Evolutionary conservation across 345 rosid species (phyloP).

Genomic region (Physaria fendleri): DNA sequence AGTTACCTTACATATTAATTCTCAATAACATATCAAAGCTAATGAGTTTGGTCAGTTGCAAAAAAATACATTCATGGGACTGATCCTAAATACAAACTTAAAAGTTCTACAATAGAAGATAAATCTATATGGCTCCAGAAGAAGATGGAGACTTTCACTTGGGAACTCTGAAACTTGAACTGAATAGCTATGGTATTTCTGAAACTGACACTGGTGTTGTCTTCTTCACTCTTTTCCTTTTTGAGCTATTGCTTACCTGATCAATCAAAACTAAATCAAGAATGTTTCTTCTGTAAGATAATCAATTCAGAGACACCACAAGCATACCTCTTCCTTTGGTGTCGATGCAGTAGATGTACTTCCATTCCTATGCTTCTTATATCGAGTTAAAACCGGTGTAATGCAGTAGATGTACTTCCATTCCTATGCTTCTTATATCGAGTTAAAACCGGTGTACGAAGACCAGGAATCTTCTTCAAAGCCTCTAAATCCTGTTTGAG

Average conservation of each 20-base stretch:
- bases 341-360: too few relatives aligned
- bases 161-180: slow-evolving; percentile 65
- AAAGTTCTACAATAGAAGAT: not conserved
- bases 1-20: too few relatives aligned
- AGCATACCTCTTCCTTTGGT: too few relatives aligned
- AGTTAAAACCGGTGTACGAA: too few relatives aligned
- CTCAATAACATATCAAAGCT: slow-evolving; percentile 5
- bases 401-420: too few relatives aligned
- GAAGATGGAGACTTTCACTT: slow-evolving; percentile 55
- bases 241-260: slow-evolving; percentile 48
- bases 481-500: too few relatives aligned
- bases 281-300: not conserved
- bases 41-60: not conserved
- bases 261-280: slow-evolving; percentile 8
- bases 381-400: too few relatives aligned
- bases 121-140: slow-evolving; percentile 20
- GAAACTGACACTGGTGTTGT: slow-evolving; percentile 10
- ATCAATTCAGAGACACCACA: not conserved
- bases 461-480: too few relatives aligned
- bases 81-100: slow-evolving; percentile 19
- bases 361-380: too few relatives aligned
- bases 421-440: too few relatives aligned
- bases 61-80: not conserved
- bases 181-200: slow-evolving; percentile 63
- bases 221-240: slow-evolving; percentile 54